Conservation (phyloP, 2,329 filamentous ascomycete genomes). For the Trichocomaceae sp. region DNA sequence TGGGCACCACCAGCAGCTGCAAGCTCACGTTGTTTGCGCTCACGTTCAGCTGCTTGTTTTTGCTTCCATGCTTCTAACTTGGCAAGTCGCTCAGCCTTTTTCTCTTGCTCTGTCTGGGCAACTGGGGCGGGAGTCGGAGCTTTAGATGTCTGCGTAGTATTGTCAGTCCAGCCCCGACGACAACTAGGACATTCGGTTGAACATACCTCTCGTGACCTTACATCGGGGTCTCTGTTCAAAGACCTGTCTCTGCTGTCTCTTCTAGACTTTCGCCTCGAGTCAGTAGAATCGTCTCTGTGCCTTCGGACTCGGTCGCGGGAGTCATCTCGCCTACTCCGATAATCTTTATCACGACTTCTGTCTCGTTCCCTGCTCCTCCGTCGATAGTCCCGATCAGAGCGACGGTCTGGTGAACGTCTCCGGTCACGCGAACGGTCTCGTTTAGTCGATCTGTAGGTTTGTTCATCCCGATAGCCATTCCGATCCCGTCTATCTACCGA, state of each 20-base stretch:
- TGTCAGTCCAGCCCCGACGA: slow-evolving; percentile 17
- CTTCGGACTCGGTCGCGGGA: slow-evolving; percentile 60
- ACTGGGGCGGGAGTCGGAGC: slow-evolving; percentile 39
- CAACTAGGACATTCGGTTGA: neutral
- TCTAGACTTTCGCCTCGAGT: slow-evolving; percentile 60
- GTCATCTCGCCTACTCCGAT: slow-evolving; percentile 65
- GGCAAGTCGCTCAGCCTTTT: slow-evolving; percentile 71
- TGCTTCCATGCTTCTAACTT: slow-evolving; percentile 90
- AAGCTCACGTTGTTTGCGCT: slow-evolving; percentile 63
- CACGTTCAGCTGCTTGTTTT: slow-evolving; percentile 68
- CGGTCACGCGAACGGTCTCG: slow-evolving; percentile 49
- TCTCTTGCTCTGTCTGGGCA: slow-evolving; percentile 61
- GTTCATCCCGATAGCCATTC: slow-evolving; percentile 49
- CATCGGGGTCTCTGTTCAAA: slow-evolving; percentile 43
- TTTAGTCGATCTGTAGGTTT: slow-evolving; percentile 55
- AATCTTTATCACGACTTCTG: slow-evolving; percentile 62
- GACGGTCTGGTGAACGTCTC: slow-evolving; percentile 52
- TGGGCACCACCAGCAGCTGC: slow-evolving; percentile 56
- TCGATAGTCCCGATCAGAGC: slow-evolving; percentile 51
- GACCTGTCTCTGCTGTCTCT: slow-evolving; percentile 57
- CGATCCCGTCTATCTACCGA: slow-evolving; percentile 51
- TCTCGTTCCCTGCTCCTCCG: slow-evolving; percentile 57
- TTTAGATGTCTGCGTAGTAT: slow-evolving; percentile 47
- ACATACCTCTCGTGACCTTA: slow-evolving; percentile 55
- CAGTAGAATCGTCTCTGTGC: slow-evolving; percentile 64